Conservation (phyloP, 2,329 filamentous ascomycete genomes). For the Pyricularia sp. region DNA sequence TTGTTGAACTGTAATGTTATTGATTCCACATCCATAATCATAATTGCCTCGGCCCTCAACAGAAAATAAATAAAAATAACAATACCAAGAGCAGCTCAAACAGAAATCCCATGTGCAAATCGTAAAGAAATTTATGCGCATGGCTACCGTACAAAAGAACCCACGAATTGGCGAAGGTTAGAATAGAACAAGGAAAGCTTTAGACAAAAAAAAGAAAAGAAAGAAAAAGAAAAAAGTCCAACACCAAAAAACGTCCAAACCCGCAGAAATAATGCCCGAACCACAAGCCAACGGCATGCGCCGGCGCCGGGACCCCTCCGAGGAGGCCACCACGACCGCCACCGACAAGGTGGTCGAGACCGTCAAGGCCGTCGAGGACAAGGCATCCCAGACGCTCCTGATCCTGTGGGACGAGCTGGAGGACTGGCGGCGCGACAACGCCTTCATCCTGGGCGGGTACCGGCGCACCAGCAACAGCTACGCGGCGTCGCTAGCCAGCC, state of each 20-base stretch:
- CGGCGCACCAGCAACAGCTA: conserved; percentile 41
- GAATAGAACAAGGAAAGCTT: background rate
- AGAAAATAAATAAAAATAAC: background rate
- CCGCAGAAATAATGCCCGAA: background rate
- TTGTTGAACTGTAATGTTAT: background rate
- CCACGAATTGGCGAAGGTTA: background rate
- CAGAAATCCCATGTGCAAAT: background rate
- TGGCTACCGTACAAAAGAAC: background rate
- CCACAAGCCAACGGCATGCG: background rate
- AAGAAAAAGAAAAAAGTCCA: background rate
- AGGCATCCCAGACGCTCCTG: conserved; percentile 30
- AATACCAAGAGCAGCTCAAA: background rate
- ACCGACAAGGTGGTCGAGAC: conserved; percentile 12
- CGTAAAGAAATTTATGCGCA: background rate
- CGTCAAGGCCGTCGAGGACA: conserved; percentile 26
- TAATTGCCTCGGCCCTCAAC: background rate
- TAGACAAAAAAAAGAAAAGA: background rate
- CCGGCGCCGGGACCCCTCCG: background rate
- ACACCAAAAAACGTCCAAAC: background rate
- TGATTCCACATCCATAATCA: background rate
- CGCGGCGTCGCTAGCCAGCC: conserved; percentile 31
- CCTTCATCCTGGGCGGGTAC: conserved; percentile 45
- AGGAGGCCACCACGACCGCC: background rate
- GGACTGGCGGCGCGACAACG: conserved; percentile 50
- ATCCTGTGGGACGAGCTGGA: conserved; percentile 51